Conservation (phyloP, 176 grass and related monocot species). For the Raddia guianensis region DNA sequence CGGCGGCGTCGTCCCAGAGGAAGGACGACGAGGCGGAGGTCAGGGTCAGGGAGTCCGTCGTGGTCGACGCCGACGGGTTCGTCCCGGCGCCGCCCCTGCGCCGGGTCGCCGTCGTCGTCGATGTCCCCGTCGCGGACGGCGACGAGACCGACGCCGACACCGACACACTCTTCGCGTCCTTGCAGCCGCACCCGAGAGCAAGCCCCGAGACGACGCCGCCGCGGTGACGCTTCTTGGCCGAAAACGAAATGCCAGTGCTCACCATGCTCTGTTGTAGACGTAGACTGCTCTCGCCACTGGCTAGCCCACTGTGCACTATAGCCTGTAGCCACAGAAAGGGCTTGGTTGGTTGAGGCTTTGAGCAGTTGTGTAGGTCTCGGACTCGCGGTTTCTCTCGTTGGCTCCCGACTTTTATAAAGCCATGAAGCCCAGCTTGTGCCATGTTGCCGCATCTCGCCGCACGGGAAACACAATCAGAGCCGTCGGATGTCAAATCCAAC, state of each 20-base stretch:
- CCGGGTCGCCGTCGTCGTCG: constrained; percentile 22
- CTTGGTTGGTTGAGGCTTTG: not conserved
- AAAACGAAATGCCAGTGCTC: constrained; percentile 18
- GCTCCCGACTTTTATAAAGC: constrained; percentile 32
- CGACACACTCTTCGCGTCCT: constrained; percentile 63
- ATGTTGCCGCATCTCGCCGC: not conserved
- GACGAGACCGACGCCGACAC: constrained; percentile 36
- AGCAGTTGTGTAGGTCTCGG: not conserved
- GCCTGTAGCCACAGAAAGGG: not conserved
- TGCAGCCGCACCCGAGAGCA: constrained; percentile 62
- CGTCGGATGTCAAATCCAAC: not conserved
- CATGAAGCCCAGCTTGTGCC: not conserved
- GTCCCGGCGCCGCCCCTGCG: constrained; percentile 28
- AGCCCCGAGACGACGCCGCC: constrained; percentile 29
- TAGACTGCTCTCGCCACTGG: not conserved
- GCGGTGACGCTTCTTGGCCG: constrained; percentile 42
- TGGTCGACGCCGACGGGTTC: constrained; percentile 43
- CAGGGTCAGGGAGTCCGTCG: constrained; percentile 45
- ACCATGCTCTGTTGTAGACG: constrained; percentile 34
- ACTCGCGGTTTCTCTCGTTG: constrained; percentile 1
- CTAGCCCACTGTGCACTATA: not conserved
- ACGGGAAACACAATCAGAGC: not conserved
- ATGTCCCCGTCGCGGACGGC: constrained; percentile 20
- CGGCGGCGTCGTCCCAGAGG: constrained; percentile 48
- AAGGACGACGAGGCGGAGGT: constrained; percentile 48